Evolutionary conservation across 2,329 filamentous ascomycete species (phyloP).

Genomic region (Venturia carpophila): DNA sequence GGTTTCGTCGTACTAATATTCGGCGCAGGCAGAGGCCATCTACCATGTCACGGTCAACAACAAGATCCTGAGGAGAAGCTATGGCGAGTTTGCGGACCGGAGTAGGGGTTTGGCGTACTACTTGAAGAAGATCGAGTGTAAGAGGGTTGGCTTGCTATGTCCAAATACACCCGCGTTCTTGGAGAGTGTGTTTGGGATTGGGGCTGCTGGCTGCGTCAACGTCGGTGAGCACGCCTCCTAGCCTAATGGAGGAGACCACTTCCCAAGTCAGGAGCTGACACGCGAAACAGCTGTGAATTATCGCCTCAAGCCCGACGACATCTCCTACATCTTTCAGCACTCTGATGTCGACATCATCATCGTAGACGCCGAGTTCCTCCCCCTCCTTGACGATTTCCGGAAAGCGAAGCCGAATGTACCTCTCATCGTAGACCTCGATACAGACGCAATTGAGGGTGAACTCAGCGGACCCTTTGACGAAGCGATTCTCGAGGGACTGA

Average conservation of each 20-base stretch:
- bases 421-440: conserved; percentile 77
- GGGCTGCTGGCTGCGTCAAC: conserved; percentile 65
- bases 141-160: conserved; percentile 74
- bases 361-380: conserved; percentile 71
- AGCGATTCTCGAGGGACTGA: conserved; percentile 71
- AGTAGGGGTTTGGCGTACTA: conserved; percentile 85
- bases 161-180: conserved; percentile 94
- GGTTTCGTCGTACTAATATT: neutral
- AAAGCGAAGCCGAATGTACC: conserved; percentile 54
- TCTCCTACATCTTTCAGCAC: conserved; percentile 84
- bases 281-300: conserved; percentile 53
- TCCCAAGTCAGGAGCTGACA: neutral
- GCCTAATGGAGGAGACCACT: too few species aligned
- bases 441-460: conserved; percentile 65
- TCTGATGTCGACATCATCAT: conserved; percentile 81
- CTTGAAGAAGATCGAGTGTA: conserved; percentile 63
- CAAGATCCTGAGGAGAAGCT: conserved; percentile 65
- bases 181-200: conserved; percentile 78
- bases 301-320: conserved; percentile 72
- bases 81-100: conserved; percentile 75
- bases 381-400: conserved; percentile 60
- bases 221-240: conserved; percentile 43
- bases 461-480: conserved; percentile 74
- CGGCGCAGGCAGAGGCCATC: conserved; percentile 62
- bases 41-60: conserved; percentile 77